Conservation (phyloP, 371 early-diverging fungal species). For the Phascolomyces articulosus region DNA sequence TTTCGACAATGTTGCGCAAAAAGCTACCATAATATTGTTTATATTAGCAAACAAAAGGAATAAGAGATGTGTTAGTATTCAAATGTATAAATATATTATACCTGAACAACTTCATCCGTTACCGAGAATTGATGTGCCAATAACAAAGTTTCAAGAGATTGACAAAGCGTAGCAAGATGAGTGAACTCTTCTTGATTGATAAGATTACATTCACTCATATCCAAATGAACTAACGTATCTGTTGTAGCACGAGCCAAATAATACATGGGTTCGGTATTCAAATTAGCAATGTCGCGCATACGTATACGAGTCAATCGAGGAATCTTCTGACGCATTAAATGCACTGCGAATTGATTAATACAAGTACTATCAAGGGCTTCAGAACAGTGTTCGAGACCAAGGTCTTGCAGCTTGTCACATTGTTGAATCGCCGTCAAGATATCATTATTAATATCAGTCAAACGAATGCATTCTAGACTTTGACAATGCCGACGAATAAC, state of each 20-base stretch:
- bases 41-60: background rate
- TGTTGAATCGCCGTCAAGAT: conserved; percentile 34
- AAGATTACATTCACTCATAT: conserved; percentile 45
- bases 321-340: background rate
- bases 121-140: conserved; percentile 44
- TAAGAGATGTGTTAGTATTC: background rate
- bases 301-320: conserved; percentile 25
- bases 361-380: conserved; percentile 25
- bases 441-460: conserved; percentile 43
- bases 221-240: conserved; percentile 28
- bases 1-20: conserved; percentile 14
- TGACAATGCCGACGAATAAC: conserved; percentile 33
- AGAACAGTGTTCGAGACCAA: conserved; percentile 48
- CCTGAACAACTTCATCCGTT: conserved; percentile 39
- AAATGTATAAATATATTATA: background rate
- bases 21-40: conserved; percentile 3
- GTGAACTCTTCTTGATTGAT: conserved; percentile 28
- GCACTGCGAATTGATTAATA: conserved; percentile 23
- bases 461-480: conserved; percentile 30
- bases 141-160: conserved; percentile 21
- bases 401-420: conserved; percentile 25
- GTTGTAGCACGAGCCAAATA: conserved; percentile 19
- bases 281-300: conserved; percentile 41
- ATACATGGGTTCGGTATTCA: conserved; percentile 32
- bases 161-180: conserved; percentile 30